Percentiles rank a stretch among this genome's conserved stretches.
phyloP scores from a whole-genome alignment of 2,329 filamentous ascomycete genomes.

The Ophiobolus disseminans region DNA sequence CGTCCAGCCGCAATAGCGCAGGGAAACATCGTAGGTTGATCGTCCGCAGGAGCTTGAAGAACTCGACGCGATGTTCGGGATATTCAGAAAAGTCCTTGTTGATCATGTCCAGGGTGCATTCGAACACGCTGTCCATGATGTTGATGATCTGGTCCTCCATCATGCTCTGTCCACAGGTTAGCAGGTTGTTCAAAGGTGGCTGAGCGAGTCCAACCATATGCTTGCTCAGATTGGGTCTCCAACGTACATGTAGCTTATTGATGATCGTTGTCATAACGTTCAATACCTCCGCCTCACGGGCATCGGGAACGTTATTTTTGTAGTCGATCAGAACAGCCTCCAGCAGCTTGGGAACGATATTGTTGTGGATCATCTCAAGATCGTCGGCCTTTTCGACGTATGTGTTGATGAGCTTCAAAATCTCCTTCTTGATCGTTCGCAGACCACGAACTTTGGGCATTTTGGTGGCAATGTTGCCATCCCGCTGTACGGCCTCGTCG shows the following conservation, averaged over 20 bases:
- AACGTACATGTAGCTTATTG: constrained; percentile 90
- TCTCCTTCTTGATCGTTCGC: constrained; percentile 98
- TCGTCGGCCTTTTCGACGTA: constrained; percentile 99
- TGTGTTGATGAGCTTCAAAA: constrained; percentile 95
- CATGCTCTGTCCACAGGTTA: constrained; percentile 66
- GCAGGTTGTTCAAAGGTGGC: constrained; percentile 14
- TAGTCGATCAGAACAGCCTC: constrained; percentile 96
- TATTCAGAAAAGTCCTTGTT: constrained; percentile 99
- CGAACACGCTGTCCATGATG: constrained; percentile 98
- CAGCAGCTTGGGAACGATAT: constrained; percentile 93
- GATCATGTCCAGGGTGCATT: constrained; percentile 99
- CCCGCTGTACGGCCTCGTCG: constrained; percentile 85
- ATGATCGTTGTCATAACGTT: constrained; percentile 98
- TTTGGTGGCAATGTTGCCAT: constrained; percentile 93
- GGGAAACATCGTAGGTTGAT: constrained; percentile 99
- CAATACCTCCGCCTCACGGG: constrained; percentile 93
- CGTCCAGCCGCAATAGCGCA: constrained; percentile 90
- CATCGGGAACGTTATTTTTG: constrained; percentile 94
- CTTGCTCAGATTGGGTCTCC: constrained; percentile 60
- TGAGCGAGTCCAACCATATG: constrained; percentile 53
- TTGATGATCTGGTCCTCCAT: constrained; percentile 98
- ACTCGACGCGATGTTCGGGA: constrained; percentile 98
- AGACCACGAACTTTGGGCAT: constrained; percentile 95
- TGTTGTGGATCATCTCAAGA: constrained; percentile 86
- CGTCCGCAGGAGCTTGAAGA: constrained; percentile 94